phyloP scores from a whole-genome alignment of 345 rosid genomes.

The Melaleuca quinquenervia region DNA sequence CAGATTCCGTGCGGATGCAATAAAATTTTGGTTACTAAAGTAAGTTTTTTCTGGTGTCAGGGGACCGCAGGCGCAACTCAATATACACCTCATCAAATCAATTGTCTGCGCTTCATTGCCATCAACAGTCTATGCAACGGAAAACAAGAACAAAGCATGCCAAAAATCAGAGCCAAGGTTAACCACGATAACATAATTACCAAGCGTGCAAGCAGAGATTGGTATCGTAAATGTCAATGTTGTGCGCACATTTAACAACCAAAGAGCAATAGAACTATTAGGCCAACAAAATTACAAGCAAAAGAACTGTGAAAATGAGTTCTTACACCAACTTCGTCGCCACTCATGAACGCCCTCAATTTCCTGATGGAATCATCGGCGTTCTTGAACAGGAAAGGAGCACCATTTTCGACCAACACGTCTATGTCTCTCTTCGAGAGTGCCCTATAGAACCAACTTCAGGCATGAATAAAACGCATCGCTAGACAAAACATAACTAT shows the following conservation, averaged over 20 bases:
- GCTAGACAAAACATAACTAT: background rate
- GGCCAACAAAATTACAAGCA: background rate
- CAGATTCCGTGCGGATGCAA: constrained; percentile 53
- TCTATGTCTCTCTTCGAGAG: constrained; percentile 60
- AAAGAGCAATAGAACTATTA: background rate
- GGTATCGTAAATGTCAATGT: background rate
- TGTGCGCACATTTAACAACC: background rate
- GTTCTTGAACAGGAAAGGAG: constrained; percentile 50
- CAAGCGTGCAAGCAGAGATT: background rate
- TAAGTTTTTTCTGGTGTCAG: background rate
- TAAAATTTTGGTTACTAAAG: constrained; percentile 16
- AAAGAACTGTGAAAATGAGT: background rate
- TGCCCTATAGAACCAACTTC: constrained; percentile 22
- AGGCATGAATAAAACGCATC: background rate
- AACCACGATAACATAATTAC: background rate
- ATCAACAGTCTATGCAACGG: constrained; percentile 24
- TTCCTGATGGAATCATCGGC: constrained; percentile 42
- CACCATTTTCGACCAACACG: constrained; percentile 45
- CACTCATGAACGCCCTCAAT: constrained; percentile 38
- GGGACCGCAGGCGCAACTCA: constrained; percentile 21
- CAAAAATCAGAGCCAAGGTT: background rate
- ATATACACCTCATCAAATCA: constrained; percentile 71
- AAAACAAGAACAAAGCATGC: background rate
- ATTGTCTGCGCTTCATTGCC: constrained; percentile 32
- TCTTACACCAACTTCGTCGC: constrained; percentile 22